These are phyloP conservation scores for Cydonia oblonga DNA, from an alignment of 331 rosid species.

Conservation along the genomic window DNA sequence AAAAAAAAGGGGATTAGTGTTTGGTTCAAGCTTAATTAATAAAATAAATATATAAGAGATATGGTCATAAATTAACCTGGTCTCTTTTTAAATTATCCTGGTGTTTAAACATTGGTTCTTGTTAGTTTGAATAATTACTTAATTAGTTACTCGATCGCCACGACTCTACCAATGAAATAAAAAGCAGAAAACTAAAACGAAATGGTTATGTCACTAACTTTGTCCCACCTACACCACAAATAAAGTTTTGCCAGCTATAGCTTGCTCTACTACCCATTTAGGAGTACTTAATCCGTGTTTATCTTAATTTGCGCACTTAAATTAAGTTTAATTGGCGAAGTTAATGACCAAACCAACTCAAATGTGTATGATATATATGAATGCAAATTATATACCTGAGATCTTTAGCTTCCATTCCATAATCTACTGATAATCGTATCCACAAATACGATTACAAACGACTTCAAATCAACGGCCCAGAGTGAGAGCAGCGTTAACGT, in stretches of 20 bases:
- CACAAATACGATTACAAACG: neutral
- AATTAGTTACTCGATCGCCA: neutral
- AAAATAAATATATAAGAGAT: neutral
- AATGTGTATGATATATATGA: neutral
- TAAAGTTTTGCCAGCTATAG: no score
- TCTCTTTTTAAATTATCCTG: no score
- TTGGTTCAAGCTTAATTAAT: no score
- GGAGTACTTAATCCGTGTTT: neutral
- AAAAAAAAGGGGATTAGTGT: no score
- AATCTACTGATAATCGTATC: neutral
- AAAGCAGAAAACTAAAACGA: neutral
- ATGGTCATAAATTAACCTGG: neutral
- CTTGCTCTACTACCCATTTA: no score
- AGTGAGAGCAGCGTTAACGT: slow-evolving; percentile 57
- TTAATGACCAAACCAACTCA: neutral
- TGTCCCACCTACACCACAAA: no score
- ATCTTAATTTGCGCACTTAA: neutral
- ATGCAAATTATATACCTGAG: neutral
- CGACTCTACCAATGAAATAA: neutral
- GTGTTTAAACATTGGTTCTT: neutral
- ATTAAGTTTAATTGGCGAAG: no score
- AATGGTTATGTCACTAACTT: no score
- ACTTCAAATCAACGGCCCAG: slow-evolving; percentile 27
- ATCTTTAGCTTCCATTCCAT: neutral
- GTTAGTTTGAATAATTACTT: neutral